phyloP scores from a whole-genome alignment of 2,329 filamentous ascomycete species.

The Paraphaeosphaeria minitans region DNA sequence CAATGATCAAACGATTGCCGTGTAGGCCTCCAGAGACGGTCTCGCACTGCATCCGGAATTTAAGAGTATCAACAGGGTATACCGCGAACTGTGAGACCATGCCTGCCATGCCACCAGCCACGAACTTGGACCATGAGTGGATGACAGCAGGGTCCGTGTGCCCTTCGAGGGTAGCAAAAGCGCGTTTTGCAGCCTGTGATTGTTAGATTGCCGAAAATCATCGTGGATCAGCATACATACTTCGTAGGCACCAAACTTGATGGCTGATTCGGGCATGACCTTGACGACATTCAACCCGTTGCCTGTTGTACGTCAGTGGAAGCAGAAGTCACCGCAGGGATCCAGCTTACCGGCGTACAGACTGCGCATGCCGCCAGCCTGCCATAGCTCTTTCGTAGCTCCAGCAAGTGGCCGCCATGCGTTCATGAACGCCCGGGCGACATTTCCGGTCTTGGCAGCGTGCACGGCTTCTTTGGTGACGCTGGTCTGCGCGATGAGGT shows the following conservation, averaged over 20 bases:
- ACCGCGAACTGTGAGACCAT: conserved; percentile 96
- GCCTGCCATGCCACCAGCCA: conserved; percentile 87
- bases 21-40: conserved; percentile 83
- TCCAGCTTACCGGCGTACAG: conserved; percentile 81
- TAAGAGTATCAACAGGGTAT: conserved; percentile 89
- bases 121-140: conserved; percentile 83
- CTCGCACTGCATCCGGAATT: conserved; percentile 90
- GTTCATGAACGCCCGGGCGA: conserved; percentile 67
- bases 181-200: conserved; percentile 77
- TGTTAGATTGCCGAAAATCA: conserved; percentile 18
- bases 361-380: conserved; percentile 81
- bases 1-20: conserved; percentile 80
- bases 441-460: conserved; percentile 72
- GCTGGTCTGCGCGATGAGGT: conserved; percentile 88
- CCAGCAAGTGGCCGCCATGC: conserved; percentile 71
- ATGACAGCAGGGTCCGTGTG: conserved; percentile 81
- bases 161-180: conserved; percentile 84
- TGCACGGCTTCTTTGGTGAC: conserved; percentile 63
- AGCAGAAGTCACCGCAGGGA: conserved; percentile 6
- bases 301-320: conserved; percentile 58
- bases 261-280: conserved; percentile 97
- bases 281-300: conserved; percentile 97
- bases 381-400: conserved; percentile 80
- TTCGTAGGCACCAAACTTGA: conserved; percentile 98
- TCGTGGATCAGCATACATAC: conserved; percentile 43